Base-by-base conservation (phyloP, 2,329 filamentous ascomycete species). In the Fusarium denticulatum region DNA sequence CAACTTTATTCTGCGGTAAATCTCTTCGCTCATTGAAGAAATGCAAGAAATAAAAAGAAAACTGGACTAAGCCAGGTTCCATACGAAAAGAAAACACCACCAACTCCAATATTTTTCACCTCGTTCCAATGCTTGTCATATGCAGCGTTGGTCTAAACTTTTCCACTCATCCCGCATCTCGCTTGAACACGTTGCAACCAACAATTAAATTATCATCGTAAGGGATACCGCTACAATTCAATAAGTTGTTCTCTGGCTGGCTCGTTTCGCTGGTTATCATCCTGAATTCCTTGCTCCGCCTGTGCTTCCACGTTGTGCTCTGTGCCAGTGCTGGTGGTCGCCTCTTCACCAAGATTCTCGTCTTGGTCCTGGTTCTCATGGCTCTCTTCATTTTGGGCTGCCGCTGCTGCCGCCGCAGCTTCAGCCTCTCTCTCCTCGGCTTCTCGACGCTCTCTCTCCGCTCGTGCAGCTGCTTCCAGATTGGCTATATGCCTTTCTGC, bases 401-500 rank as follows among this genome's bases (percentile, higher is more conserved):
- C 74, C 4, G 71, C 70, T 2, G 79, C 79, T 14, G 79, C 78
- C 26, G 66, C 78, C 28, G 74, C 79, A 20, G 78, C 78, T 36
- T 80, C 80, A 43, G 82, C 78, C 46, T 81, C 81, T 18, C 82
- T 82, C 16, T 59, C 81, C 49, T 74, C 80, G 3, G 82, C 83
- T 65, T 88, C 84, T 72, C 81, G 81, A 32, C 85, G 81, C 68
- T 84, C 80, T 45, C 82, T 78, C 72, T 86, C 86, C 5, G 80
- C 83, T 56, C 85, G 82, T 43, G 85, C 86, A 62, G 88, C 85
- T 8, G 86, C 87, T 74, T 90, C 88, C 6, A 90, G 79, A 49
- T 88, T 85, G 30, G 87, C 88, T 68, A 92, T 91, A 69, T 92
- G 90, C 55, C 89, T 83, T 80, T 92, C 90, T 2, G 90, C 90